Evolutionary conservation across 1,139 yeast genomes (phyloP).

Genomic region (Saccharomyces pastorianus): DNA sequence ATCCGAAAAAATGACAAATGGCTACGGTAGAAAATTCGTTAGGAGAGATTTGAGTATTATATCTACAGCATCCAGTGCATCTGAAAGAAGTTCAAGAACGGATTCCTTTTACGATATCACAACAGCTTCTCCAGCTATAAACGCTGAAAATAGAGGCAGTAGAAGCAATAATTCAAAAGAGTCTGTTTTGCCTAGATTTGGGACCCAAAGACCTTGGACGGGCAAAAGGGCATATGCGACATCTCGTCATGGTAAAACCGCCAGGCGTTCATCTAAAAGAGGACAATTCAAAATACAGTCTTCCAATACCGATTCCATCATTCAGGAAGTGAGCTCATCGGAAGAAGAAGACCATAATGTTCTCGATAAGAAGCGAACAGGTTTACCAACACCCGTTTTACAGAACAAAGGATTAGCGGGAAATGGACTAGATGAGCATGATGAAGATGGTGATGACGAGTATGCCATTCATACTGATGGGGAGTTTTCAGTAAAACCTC

Average conservation of each 20-base stretch:
- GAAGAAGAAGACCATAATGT: constrained; percentile 20
- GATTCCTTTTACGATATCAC: constrained; percentile 37
- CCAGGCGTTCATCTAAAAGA: constrained; percentile 22
- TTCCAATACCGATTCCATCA: constrained; percentile 22
- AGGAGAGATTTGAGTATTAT: constrained; percentile 33
- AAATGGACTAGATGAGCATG: neutral
- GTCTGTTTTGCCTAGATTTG: constrained; percentile 25
- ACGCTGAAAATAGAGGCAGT: constrained; percentile 17
- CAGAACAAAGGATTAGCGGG: neutral
- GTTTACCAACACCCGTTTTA: neutral
- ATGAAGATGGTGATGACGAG: constrained; percentile 11
- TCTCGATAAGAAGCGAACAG: constrained; percentile 5
- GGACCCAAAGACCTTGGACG: constrained; percentile 20
- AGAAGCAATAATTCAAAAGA: constrained; percentile 17
- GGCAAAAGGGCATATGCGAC: constrained; percentile 40
- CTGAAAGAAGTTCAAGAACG: constrained; percentile 36
- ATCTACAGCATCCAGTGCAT: constrained; percentile 37
- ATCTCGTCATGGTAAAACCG: constrained; percentile 23
- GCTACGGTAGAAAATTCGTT: constrained; percentile 13
- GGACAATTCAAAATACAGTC: constrained; percentile 14
- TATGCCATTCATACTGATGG: constrained; percentile 12
- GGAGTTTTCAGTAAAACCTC: constrained; percentile 9
- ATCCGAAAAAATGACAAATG: constrained; percentile 6
- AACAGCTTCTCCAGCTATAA: constrained; percentile 25
- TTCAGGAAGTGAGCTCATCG: constrained; percentile 28